These are phyloP conservation scores for Fallopia convolvulus DNA, from an alignment of 148 eudicot species.

Conservation along the genomic window DNA sequence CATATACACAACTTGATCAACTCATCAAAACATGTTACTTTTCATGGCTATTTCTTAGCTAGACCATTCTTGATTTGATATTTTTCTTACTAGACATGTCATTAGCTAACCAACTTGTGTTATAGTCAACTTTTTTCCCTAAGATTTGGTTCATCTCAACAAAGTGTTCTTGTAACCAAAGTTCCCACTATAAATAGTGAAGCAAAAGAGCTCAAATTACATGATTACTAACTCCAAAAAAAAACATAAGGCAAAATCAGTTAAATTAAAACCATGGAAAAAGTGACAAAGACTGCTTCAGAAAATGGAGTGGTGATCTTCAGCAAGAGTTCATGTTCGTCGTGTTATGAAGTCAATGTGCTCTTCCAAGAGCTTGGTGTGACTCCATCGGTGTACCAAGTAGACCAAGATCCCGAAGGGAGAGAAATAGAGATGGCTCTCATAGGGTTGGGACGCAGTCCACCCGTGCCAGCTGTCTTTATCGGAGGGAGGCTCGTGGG, in stretches of 20 bases:
- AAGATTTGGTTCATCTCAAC: constrained; percentile 7
- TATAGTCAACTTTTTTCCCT: not conserved
- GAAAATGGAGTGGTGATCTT: constrained; percentile 81
- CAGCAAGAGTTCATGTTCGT: constrained; percentile 82
- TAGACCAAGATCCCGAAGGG: constrained; percentile 67
- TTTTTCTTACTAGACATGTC: no score
- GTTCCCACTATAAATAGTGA: constrained; percentile 46
- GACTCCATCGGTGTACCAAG: constrained; percentile 42
- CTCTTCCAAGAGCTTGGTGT: constrained; percentile 67
- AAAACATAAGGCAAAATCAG: not conserved
- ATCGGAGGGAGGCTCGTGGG: constrained; percentile 66
- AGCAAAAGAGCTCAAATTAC: constrained; percentile 16
- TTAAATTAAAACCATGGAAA: constrained; percentile 42
- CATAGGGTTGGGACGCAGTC: constrained; percentile 51
- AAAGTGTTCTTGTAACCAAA: constrained; percentile 38
- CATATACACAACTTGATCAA: no score
- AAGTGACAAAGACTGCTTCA: constrained; percentile 41
- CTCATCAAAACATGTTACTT: no score
- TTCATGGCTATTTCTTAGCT: no score
- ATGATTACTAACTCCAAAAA: constrained; percentile 20
- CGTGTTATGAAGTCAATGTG: constrained; percentile 70
- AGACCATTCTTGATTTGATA: no score
- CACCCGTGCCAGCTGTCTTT: constrained; percentile 74
- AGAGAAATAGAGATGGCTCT: constrained; percentile 79
- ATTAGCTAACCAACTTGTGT: no score